phyloP scores from a whole-genome alignment of 1,284 basidiomycete genomes.

The Phaffia rhodozyma region DNA sequence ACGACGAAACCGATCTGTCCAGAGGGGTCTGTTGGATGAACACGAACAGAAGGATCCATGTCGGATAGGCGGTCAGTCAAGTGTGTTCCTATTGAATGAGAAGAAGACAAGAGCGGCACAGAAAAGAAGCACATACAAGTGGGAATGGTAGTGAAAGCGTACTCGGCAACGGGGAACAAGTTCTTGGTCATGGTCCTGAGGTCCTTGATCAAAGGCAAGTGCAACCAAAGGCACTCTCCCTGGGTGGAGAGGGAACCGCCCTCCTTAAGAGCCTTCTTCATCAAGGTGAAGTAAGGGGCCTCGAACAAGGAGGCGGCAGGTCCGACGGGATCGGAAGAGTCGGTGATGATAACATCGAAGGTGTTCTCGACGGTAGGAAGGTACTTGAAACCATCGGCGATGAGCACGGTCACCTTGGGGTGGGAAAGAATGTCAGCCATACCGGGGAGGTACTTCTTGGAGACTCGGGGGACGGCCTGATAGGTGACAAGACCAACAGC shows the following conservation, averaged over 20 bases:
- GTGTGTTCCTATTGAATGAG: background rate
- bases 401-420: constrained; percentile 72
- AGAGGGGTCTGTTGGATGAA: constrained; percentile 50
- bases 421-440: constrained; percentile 80
- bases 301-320: constrained; percentile 91
- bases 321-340: constrained; percentile 96
- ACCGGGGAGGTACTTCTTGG: constrained; percentile 82
- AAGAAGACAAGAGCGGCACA: background rate
- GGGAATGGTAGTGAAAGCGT: constrained; percentile 93
- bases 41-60: constrained; percentile 2
- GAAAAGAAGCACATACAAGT: constrained; percentile 43
- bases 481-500: background rate
- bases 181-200: constrained; percentile 60
- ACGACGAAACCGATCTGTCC: constrained; percentile 96
- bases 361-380: constrained; percentile 75
- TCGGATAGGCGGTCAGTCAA: constrained; percentile 4
- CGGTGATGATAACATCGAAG: constrained; percentile 98
- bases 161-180: constrained; percentile 77
- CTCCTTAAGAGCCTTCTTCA: constrained; percentile 75
- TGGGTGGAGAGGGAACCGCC: constrained; percentile 94
- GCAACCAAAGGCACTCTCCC: constrained; percentile 92
- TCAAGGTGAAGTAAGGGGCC: constrained; percentile 91
- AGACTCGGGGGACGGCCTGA: constrained; percentile 88
- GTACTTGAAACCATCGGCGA: constrained; percentile 97
- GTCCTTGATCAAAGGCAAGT: constrained; percentile 74